These are phyloP conservation scores for Akanthomyces uredinophilus DNA, from an alignment of 2,329 filamentous ascomycete genomes.

Conservation along the genomic window DNA sequence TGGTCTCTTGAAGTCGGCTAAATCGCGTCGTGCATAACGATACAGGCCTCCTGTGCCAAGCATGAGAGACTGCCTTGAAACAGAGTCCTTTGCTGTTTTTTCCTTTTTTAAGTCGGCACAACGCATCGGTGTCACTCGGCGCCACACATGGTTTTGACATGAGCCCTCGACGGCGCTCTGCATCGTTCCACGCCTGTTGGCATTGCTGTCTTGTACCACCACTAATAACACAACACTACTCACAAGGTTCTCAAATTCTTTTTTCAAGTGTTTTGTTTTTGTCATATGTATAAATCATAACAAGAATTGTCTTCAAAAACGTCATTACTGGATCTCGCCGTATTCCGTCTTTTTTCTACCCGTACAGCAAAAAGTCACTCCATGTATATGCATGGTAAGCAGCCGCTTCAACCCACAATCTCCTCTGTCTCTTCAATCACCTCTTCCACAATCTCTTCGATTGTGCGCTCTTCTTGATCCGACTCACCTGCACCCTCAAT, in stretches of 20 bases:
- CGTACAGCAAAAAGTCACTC: constrained; percentile 24
- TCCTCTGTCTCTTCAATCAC: constrained; percentile 84
- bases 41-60: too few relatives aligned
- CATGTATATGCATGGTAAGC: constrained; percentile 4
- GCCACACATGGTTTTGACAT: background rate
- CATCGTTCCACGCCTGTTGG: background rate
- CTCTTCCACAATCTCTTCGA: constrained; percentile 87
- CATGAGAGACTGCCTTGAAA: too few relatives aligned
- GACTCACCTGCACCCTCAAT: constrained; percentile 44
- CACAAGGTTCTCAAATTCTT: background rate
- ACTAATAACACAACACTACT: too few relatives aligned
- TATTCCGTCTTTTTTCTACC: constrained; percentile 27
- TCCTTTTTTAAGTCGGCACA: too few relatives aligned
- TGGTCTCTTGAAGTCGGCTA: background rate
- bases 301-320: constrained; percentile 14
- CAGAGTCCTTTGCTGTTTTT: too few relatives aligned
- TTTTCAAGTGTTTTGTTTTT: background rate
- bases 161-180: background rate
- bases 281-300: constrained; percentile 10
- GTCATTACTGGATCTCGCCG: constrained; percentile 32
- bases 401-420: constrained; percentile 38
- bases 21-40: too few relatives aligned
- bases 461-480: constrained; percentile 65
- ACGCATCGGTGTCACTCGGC: background rate
- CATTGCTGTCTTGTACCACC: background rate